Evolutionary conservation across 2,329 filamentous ascomycete genomes (phyloP), one percentile per base, ranked within the genome.

Genomic region (Aschersonia sp.): DNA sequence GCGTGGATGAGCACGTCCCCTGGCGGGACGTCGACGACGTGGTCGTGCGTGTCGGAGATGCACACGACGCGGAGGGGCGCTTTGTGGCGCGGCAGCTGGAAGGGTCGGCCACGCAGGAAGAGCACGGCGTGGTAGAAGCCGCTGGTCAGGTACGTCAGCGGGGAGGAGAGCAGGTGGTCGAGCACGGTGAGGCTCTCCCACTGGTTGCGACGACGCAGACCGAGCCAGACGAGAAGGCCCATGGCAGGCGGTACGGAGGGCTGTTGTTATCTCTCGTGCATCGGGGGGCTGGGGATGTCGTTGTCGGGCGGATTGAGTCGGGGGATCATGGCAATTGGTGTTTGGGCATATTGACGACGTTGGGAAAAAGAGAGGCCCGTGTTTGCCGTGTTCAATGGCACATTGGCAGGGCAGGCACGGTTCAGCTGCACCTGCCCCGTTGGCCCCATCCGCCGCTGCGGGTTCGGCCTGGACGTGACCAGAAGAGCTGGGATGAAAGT

Each of bases 1-100:
- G 88, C 85, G 60, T 96, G 91, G 56, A 97, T 84, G 45, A 97
- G 76, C 29, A 96, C 71, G 62, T 96, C 89, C 48, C 89, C 89
- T 7, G 74, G 65, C 0, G 89, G 88, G 1, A 94, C 71, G 20
- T 64, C 56, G 5, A 78, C 67, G 7, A 72, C 72, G 42, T 75
- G 71, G 51, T 78, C 79, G 66, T 96, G 91, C 0, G 91, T 96
- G 66, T 96, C 91, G 7, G 88, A 91, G 53, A 96, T 79, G 65
- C 87, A 94, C 53, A 96, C 85, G 30, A 96, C 74, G 51, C 81
- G 80, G 59, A 96, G 77, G 5, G 77, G 67, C 1, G 68, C 69
- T 48, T 68, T 70, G 48, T 72, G 67, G 32, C 69, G 68, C 2
- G 78, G 73, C 9, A 81, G 77, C 12, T 62, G 69, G 54, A 80